Percentiles rank a stretch among this genome's conserved stretches.
Conservation (phyloP, 1,284 basidiomycete species). For the Apiotrichum gracile region DNA sequence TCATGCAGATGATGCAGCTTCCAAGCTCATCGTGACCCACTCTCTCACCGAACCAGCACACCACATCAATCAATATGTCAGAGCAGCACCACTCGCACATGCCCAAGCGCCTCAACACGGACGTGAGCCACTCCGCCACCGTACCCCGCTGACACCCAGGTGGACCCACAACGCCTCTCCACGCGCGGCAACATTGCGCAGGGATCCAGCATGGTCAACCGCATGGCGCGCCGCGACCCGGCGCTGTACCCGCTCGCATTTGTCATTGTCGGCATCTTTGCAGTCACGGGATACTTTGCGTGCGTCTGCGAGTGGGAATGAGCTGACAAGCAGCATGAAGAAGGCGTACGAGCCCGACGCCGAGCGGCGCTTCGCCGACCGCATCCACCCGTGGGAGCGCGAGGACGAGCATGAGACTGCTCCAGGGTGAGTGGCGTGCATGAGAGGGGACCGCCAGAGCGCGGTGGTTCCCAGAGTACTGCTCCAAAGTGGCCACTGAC, state of each 20-base stretch:
- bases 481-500: background rate
- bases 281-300: conserved; percentile 44
- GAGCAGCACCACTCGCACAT: conserved; percentile 1
- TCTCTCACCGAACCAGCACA: too few species aligned
- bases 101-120: conserved; percentile 5
- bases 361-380: conserved; percentile 23
- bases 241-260: conserved; percentile 44
- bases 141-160: conserved; percentile 12
- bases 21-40: too few species aligned
- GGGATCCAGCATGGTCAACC: conserved; percentile 42
- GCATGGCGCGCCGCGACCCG: conserved; percentile 46
- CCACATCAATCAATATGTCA: background rate
- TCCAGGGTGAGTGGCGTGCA: conserved; percentile 31
- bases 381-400: conserved; percentile 44
- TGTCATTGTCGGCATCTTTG: conserved; percentile 39
- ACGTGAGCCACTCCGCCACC: background rate
- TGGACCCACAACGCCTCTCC: conserved; percentile 38
- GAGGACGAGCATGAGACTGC: conserved; percentile 35
- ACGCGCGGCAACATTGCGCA: conserved; percentile 32
- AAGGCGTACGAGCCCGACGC: conserved; percentile 37
- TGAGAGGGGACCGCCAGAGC: too few species aligned
- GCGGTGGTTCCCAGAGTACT: background rate
- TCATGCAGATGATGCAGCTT: too few species aligned
- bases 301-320: background rate
- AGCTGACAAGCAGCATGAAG: conserved; percentile 24